Evolutionary conservation across 2,329 filamentous ascomycete species (phyloP).

Genomic region (Fusarium begoniae): DNA sequence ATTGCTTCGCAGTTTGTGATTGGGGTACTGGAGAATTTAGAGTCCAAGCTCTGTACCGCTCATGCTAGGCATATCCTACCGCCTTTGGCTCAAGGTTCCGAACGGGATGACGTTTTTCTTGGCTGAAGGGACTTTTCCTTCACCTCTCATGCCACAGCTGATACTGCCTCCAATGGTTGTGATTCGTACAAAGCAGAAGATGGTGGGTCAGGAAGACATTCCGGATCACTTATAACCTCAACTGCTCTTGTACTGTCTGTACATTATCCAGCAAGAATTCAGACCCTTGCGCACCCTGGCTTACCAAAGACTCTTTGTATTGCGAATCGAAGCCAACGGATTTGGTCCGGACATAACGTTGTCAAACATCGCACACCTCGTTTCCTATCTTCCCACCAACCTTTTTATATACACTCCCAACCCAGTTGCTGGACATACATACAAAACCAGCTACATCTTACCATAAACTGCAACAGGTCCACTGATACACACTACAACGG

Average conservation of each 20-base stretch:
- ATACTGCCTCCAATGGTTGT: background rate
- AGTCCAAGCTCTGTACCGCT: background rate
- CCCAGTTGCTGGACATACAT: background rate
- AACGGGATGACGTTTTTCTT: slow-evolving; percentile 10
- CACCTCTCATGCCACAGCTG: background rate
- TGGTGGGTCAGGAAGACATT: background rate
- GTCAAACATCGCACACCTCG: background rate
- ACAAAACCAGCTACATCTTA: background rate
- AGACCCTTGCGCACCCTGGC: background rate
- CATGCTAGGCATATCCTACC: background rate
- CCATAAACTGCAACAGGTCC: background rate
- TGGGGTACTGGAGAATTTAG: background rate
- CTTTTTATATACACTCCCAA: background rate
- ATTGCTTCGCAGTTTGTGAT: background rate
- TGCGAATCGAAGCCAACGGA: background rate
- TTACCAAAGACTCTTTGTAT: background rate
- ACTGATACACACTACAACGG: background rate
- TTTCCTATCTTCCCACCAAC: background rate
- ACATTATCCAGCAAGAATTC: background rate
- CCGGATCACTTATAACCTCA: background rate
- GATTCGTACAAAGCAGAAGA: background rate
- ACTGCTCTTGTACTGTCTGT: background rate
- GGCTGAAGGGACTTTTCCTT: background rate
- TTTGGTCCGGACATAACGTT: background rate
- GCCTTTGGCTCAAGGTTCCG: background rate